These are phyloP conservation scores for Astrocystis sublimbata DNA, from an alignment of 495 filamentous ascomycete species.

Conservation along the genomic window DNA sequence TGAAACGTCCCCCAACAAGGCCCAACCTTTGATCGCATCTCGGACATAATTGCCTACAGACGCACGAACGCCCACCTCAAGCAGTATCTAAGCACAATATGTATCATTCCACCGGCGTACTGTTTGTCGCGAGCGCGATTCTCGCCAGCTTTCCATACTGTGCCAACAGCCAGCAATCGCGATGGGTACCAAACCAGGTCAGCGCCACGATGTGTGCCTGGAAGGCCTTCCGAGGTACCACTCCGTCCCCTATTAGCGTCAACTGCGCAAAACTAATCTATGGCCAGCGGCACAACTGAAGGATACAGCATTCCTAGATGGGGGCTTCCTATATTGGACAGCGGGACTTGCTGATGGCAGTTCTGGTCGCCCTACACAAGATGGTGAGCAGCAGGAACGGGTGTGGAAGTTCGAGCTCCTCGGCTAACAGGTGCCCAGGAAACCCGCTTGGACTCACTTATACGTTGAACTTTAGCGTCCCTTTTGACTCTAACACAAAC, in stretches of 20 bases:
- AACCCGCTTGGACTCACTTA: slow-evolving; percentile 53
- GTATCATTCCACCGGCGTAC: slow-evolving; percentile 26
- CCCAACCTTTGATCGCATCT: slow-evolving; percentile 10
- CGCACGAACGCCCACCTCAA: slow-evolving; percentile 6
- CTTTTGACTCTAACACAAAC: slow-evolving; percentile 59
- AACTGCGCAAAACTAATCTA: slow-evolving; percentile 22
- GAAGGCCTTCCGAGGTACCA: slow-evolving; percentile 54
- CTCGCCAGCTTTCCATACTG: slow-evolving; percentile 26
- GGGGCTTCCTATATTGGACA: slow-evolving; percentile 56
- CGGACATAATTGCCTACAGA: slow-evolving; percentile 10
- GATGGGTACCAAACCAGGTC: slow-evolving; percentile 45
- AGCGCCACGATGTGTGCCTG: slow-evolving; percentile 62
- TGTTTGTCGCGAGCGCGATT: slow-evolving; percentile 23
- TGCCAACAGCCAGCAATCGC: slow-evolving; percentile 32
- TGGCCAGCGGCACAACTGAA: slow-evolving; percentile 53
- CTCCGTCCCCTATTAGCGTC: neutral
- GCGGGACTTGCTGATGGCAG: slow-evolving; percentile 44
- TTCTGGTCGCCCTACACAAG: slow-evolving; percentile 12
- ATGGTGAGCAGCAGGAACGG: slow-evolving; percentile 36
- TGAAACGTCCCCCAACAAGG: too few relatives aligned
- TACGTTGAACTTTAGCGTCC: slow-evolving; percentile 57
- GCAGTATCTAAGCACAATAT: slow-evolving; percentile 21
- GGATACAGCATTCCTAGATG: slow-evolving; percentile 70
- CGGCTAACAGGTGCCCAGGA: slow-evolving; percentile 28
- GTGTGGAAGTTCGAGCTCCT: slow-evolving; percentile 10